These are phyloP conservation scores for Coccomyxa sp. DNA, from an alignment of 139 green algal species.

Conservation along the genomic window DNA sequence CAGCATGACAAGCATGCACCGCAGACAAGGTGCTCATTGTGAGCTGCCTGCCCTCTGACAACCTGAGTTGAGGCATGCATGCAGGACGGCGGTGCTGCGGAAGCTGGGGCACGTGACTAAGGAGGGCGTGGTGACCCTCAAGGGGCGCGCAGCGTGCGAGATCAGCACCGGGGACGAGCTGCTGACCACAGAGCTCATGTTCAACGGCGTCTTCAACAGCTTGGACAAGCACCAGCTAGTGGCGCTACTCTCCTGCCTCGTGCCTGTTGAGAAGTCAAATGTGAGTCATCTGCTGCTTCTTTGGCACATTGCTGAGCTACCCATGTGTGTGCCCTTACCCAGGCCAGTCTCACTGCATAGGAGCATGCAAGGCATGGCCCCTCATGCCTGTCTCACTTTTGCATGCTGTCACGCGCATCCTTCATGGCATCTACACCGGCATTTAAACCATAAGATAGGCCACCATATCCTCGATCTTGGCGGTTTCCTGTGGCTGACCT, in stretches of 20 bases:
- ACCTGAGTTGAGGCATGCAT: neutral
- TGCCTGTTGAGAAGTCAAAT: constrained; percentile 43
- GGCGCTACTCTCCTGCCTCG: constrained; percentile 68
- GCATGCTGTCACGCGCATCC: no score
- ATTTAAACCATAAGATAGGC: no score
- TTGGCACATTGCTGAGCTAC: no score
- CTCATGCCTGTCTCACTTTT: neutral
- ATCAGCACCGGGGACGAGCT: constrained; percentile 69
- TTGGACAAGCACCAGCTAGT: constrained; percentile 59
- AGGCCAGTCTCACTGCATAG: neutral
- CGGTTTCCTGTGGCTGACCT: no score
- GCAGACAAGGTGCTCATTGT: no score
- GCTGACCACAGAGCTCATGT: constrained; percentile 74
- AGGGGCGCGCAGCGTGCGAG: constrained; percentile 70
- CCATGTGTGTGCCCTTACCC: neutral
- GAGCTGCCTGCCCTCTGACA: no score
- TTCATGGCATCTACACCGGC: no score
- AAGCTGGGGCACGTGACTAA: constrained; percentile 77
- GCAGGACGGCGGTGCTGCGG: constrained; percentile 63
- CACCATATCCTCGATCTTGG: no score
- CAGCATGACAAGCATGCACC: no score
- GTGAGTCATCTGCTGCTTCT: no score
- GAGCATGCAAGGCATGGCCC: neutral
- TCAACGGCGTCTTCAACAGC: constrained; percentile 61
- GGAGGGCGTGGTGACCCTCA: constrained; percentile 69